Evolutionary conservation across 768 basidiomycete genomes (phyloP).

Genomic region (Termitomyces sp.): DNA sequence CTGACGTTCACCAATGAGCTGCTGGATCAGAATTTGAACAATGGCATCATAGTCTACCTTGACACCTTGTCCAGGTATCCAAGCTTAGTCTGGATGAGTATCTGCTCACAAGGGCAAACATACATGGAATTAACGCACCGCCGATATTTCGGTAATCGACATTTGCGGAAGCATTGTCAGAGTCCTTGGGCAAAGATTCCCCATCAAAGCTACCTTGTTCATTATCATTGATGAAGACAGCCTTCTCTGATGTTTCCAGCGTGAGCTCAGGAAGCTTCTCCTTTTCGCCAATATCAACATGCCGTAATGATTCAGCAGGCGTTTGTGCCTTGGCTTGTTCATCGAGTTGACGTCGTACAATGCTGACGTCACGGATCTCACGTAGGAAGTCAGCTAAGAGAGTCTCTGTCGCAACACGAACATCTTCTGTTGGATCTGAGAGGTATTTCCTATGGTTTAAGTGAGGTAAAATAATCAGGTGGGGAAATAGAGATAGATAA

Average conservation of each 20-base stretch:
- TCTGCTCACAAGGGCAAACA: conserved; percentile 1
- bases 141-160: conserved; percentile 60
- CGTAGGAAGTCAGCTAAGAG: conserved; percentile 85
- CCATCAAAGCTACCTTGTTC: conserved; percentile 38
- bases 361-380: conserved; percentile 84
- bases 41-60: conserved; percentile 88
- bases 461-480: neutral
- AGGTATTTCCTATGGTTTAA: conserved; percentile 73
- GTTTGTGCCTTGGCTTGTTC: conserved; percentile 46
- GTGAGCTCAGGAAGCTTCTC: conserved; percentile 62
- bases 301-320: conserved; percentile 38
- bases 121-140: conserved; percentile 36
- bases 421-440: conserved; percentile 92
- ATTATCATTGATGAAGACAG: conserved; percentile 53
- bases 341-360: conserved; percentile 65
- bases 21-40: conserved; percentile 87
- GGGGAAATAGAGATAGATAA: conserved; percentile 5
- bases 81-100: conserved; percentile 42
- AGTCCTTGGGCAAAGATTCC: conserved; percentile 40
- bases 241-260: conserved; percentile 52
- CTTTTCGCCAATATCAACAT: conserved; percentile 30
- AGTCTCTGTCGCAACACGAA: conserved; percentile 86
- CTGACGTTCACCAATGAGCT: conserved; percentile 82
- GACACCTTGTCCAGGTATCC: conserved; percentile 94
- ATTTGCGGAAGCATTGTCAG: conserved; percentile 38